Conservation (phyloP, 2,329 filamentous ascomycete species). For the Aspergillus pseudonomiae region DNA sequence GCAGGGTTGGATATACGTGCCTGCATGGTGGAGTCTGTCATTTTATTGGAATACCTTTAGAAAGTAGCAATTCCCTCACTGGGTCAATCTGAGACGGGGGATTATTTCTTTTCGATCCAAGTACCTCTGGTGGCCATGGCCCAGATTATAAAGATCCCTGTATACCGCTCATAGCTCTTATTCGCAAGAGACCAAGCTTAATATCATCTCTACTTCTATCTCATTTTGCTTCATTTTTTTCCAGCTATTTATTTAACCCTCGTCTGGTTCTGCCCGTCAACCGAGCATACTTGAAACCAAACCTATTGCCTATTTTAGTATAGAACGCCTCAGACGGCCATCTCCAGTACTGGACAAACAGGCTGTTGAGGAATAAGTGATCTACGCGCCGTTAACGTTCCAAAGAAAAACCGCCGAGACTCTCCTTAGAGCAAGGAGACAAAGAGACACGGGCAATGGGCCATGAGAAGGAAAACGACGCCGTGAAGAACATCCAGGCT, state of each 20-base stretch:
- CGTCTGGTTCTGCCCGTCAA: neutral
- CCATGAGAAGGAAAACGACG: constrained; percentile 14
- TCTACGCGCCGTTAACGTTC: neutral
- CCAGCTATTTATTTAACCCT: neutral
- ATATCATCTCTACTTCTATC: neutral
- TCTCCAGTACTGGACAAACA: neutral
- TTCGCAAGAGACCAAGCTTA: neutral
- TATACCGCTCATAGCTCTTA: constrained; percentile 5
- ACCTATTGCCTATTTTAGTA: neutral
- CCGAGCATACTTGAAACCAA: neutral
- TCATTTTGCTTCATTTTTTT: neutral
- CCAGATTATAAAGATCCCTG: constrained; percentile 15
- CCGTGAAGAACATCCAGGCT: constrained; percentile 11
- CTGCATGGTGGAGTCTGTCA: constrained; percentile 23
- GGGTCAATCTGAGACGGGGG: constrained; percentile 8
- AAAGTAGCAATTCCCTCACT: constrained; percentile 13
- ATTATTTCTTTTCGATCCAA: constrained; percentile 12
- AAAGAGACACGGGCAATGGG: constrained; percentile 20
- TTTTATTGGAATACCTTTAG: constrained; percentile 16
- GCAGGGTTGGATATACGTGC: constrained; percentile 17
- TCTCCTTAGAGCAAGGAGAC: constrained; percentile 12
- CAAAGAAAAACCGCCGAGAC: neutral
- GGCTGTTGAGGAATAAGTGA: neutral
- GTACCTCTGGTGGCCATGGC: constrained; percentile 8
- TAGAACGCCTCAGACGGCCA: neutral